A percentile compares a stretch with the other conserved stretches of the same genome.
Evolutionary conservation across 2,329 filamentous ascomycete genomes (phyloP).

Genomic region (Cladobotryum mycophilum): DNA sequence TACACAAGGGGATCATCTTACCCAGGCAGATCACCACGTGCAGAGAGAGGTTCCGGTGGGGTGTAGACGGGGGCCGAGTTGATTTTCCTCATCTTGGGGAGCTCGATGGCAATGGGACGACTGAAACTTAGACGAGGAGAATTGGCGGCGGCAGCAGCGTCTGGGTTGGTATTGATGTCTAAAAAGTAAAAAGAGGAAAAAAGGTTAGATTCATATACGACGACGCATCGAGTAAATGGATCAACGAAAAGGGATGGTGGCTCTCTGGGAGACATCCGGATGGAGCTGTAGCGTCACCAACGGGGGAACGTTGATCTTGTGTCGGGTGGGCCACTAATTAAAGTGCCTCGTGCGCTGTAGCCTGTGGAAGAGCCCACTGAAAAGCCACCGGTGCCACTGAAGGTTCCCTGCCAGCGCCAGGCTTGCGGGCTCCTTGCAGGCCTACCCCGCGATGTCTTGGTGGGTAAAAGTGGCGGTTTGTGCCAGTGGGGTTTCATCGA

Average conservation of each 20-base stretch:
- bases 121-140: conserved; percentile 22
- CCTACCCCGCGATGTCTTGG: not conserved
- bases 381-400: no score
- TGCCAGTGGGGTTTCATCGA: not conserved
- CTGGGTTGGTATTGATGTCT: conserved; percentile 7
- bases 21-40: conserved; percentile 53
- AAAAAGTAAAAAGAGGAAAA: conserved; percentile 8
- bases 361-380: no score
- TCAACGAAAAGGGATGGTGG: conserved; percentile 10
- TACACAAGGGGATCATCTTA: conserved; percentile 36
- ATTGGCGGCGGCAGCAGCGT: conserved; percentile 7
- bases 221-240: conserved; percentile 1
- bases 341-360: not conserved
- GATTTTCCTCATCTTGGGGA: conserved; percentile 37
- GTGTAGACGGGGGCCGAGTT: conserved; percentile 36
- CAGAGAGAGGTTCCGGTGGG: conserved; percentile 46
- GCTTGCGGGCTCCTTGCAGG: not conserved
- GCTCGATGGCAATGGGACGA: conserved; percentile 49
- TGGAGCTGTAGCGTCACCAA: not conserved
- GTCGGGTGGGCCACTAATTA: not conserved
- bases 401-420: no score
- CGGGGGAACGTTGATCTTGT: not conserved
- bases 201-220: not conserved
- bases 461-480: not conserved
- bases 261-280: not conserved